Evolutionary conservation across 1,139 yeast genomes (phyloP).

Genomic region (Diutina siamensis): DNA sequence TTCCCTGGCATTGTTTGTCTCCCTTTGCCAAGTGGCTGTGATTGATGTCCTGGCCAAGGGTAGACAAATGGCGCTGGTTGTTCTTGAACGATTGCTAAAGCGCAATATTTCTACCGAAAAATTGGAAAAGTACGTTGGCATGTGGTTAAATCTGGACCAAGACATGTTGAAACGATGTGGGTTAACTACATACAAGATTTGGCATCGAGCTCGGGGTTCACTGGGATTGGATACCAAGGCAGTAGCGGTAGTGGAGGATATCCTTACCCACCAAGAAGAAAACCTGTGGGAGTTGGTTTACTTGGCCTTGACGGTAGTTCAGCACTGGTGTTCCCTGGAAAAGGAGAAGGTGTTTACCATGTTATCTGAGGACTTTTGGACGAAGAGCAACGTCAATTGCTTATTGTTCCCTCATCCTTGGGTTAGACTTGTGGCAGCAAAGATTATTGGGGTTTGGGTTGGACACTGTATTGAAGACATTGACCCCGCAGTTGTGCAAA

Average conservation of each 20-base stretch:
- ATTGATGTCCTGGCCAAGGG: slow-evolving; percentile 76
- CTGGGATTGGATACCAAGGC: slow-evolving; percentile 29
- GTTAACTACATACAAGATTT: slow-evolving; percentile 58
- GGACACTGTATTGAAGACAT: slow-evolving; percentile 23
- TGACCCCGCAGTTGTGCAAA: slow-evolving; percentile 36
- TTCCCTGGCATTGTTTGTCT: slow-evolving; percentile 70
- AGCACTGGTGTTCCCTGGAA: slow-evolving; percentile 23
- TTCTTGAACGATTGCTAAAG: slow-evolving; percentile 45
- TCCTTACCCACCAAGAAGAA: slow-evolving; percentile 24
- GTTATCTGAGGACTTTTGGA: slow-evolving; percentile 14
- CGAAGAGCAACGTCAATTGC: slow-evolving; percentile 16
- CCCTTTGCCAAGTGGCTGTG: slow-evolving; percentile 64
- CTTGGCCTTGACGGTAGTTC: slow-evolving; percentile 46
- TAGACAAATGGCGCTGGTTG: slow-evolving; percentile 69
- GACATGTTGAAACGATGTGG: slow-evolving; percentile 60
- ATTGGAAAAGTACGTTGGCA: slow-evolving; percentile 40
- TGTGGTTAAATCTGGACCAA: slow-evolving; percentile 57
- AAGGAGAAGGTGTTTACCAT: slow-evolving; percentile 20
- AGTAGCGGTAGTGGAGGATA: slow-evolving; percentile 21
- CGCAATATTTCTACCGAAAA: slow-evolving; percentile 32
- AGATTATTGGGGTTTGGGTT: slow-evolving; percentile 45
- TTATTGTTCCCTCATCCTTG: slow-evolving; percentile 84
- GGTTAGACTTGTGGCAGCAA: slow-evolving; percentile 67
- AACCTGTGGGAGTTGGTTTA: slow-evolving; percentile 69
- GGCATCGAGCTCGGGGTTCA: slow-evolving; percentile 34